Evolutionary conservation across 768 basidiomycete species (phyloP).

Genomic region (Rhizopogon salebrosus): DNA sequence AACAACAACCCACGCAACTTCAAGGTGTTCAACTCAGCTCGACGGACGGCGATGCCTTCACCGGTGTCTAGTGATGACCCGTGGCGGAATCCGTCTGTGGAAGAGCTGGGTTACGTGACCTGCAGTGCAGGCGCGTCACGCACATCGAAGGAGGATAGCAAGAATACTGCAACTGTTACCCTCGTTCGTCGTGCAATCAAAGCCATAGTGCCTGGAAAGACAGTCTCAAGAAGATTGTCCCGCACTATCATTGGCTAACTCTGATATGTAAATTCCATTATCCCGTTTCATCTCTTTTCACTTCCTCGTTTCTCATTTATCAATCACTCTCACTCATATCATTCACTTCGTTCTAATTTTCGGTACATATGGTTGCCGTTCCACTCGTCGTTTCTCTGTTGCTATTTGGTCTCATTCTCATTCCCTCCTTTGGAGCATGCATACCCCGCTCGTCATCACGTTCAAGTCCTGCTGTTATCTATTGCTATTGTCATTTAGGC

Average conservation of each 20-base stretch:
- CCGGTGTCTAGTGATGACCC: slow-evolving; percentile 66
- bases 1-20: slow-evolving; percentile 18
- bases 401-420: slow-evolving; percentile 17
- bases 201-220: slow-evolving; percentile 67
- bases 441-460: slow-evolving; percentile 17
- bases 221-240: slow-evolving; percentile 45
- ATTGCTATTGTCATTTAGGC: slow-evolving; percentile 24
- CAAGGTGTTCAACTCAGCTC: slow-evolving; percentile 27
- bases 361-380: slow-evolving; percentile 2
- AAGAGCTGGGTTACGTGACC: slow-evolving; percentile 59
- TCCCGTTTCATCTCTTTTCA: slow-evolving; percentile 9
- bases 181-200: slow-evolving; percentile 70
- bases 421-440: slow-evolving; percentile 4
- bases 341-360: slow-evolving; percentile 9
- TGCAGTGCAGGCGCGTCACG: slow-evolving; percentile 27
- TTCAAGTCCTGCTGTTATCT: slow-evolving; percentile 29
- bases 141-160: slow-evolving; percentile 40
- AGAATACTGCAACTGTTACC: slow-evolving; percentile 43
- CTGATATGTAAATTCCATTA: not conserved
- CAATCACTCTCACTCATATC: not conserved
- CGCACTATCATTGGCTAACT: slow-evolving; percentile 27
- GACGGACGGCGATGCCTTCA: slow-evolving; percentile 59
- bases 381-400: slow-evolving; percentile 15
- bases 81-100: slow-evolving; percentile 45
- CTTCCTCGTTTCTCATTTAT: not conserved